Evolutionary conservation across 805 yeast species (phyloP), one percentile per base, ranked within the genome.

Genomic region (Metschnikowia peoriensis): DNA sequence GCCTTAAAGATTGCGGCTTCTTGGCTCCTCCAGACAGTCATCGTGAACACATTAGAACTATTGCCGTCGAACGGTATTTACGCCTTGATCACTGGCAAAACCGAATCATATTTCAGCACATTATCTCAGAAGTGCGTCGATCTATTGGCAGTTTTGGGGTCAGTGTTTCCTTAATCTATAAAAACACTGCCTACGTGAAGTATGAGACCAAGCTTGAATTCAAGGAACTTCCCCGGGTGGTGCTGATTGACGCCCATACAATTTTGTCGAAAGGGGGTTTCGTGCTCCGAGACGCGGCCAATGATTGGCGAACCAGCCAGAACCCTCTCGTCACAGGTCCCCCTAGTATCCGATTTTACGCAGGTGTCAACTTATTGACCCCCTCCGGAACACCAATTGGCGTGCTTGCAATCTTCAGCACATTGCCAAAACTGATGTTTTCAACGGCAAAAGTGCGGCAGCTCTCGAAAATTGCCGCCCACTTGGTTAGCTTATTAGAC

Each of bases 221-320:
- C 50, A 71, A 66, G n/a, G 81, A 75, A 51, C 75, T 83, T 46
- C 83, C 83, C 11, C 71, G 89, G 48, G 67, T 66, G 17, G 68
- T 83, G 1, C 83, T 90, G 7, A 66, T 88, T 44, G 94, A 88
- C 63, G 83, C 83, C 8, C 93, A 88, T 67, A 75, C 90, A 0
- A 75, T 88, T 1, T 67, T 88, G 37, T 84, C 91, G 0, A 65
- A 72, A 7, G 83, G 75, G 1, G 75, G 77, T 54, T 79, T 88
- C 49, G 70, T 82, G 4, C 58, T 88, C 7, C 63, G 75, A 6
- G 88, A 87, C 64, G 84, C 91, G 2, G 65, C 82, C 6, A 69
- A 70, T 37, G 96, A 88, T 62, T 88, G 96, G 94, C 73, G 96
- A 63, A 78, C 85, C 4, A 61, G 67, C 15, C 68, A 72, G 40